Percentiles rank a stretch among this genome's conserved stretches.
Conservation (phyloP, 768 basidiomycete species). For the Lentinula lateritia region DNA sequence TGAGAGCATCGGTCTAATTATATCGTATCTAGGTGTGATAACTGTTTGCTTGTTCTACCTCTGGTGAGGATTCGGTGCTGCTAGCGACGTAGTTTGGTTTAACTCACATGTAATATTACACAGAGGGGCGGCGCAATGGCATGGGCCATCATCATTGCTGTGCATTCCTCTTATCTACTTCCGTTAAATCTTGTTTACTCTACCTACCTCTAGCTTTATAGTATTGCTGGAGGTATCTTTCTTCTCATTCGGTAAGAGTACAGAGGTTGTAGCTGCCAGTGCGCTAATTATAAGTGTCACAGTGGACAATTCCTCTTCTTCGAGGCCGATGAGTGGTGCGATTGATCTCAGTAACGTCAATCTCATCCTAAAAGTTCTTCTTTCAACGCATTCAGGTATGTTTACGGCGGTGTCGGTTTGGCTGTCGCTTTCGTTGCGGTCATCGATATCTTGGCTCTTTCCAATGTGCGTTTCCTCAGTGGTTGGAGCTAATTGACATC, state of each 20-base stretch:
- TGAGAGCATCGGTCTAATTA: slow-evolving; percentile 7
- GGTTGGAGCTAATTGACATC: neutral
- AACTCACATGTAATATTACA: slow-evolving; percentile 19
- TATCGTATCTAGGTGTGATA: slow-evolving; percentile 58
- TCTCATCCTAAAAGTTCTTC: neutral
- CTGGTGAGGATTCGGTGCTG: slow-evolving; percentile 40
- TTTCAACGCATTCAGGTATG: slow-evolving; percentile 37
- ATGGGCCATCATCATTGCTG: slow-evolving; percentile 59
- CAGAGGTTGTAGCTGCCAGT: no score
- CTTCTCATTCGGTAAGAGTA: slow-evolving; percentile 35
- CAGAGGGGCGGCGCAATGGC: slow-evolving; percentile 70
- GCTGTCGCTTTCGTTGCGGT: slow-evolving; percentile 45
- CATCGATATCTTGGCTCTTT: slow-evolving; percentile 53
- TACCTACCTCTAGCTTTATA: slow-evolving; percentile 47
- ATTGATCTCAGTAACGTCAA: slow-evolving; percentile 21
- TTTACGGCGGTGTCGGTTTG: slow-evolving; percentile 64
- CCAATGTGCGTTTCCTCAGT: slow-evolving; percentile 43
- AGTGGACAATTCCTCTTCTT: slow-evolving; percentile 61
- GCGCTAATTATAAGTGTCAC: no score
- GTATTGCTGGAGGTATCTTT: slow-evolving; percentile 59
- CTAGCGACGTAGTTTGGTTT: slow-evolving; percentile 17
- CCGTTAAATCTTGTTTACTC: neutral
- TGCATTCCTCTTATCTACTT: slow-evolving; percentile 24
- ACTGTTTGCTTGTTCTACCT: slow-evolving; percentile 69
- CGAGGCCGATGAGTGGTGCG: slow-evolving; percentile 58